phyloP scores from a whole-genome alignment of 352 stramenopile species.

The Globisporangium lucens region DNA sequence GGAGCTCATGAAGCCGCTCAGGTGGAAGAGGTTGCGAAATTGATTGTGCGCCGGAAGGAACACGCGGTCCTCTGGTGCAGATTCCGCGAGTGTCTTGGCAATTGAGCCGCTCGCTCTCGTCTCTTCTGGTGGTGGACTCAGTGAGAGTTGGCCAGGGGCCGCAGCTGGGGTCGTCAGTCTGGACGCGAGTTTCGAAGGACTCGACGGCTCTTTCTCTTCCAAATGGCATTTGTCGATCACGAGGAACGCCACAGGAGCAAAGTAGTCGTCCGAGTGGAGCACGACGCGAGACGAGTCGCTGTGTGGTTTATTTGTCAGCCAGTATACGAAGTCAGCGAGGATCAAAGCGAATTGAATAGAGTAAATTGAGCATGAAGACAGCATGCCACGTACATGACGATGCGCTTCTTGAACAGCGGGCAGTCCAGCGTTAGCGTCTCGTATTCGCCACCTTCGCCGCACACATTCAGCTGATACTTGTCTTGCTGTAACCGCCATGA shows the following conservation, averaged over 20 bases:
- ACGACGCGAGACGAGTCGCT: slow-evolving; percentile 92
- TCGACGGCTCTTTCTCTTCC: slow-evolving; percentile 77
- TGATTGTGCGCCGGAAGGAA: slow-evolving; percentile 26
- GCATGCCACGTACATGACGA: slow-evolving; percentile 69
- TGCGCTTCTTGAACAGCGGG: slow-evolving; percentile 92
- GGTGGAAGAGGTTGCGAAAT: slow-evolving; percentile 67
- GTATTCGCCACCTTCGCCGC: slow-evolving; percentile 99
- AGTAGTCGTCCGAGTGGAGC: slow-evolving; percentile 90
- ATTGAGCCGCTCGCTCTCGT: background rate
- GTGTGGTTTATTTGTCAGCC: background rate
- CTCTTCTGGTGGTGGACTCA: background rate
- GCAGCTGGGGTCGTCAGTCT: slow-evolving; percentile 20
- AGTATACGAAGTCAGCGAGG: no score
- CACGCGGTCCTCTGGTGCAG: slow-evolving; percentile 14
- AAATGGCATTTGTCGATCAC: slow-evolving; percentile 89
- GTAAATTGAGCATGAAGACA: background rate
- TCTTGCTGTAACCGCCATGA: slow-evolving; percentile 55
- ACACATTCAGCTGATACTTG: slow-evolving; percentile 97
- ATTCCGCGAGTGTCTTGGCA: slow-evolving; percentile 12
- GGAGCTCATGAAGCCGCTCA: slow-evolving; percentile 61
- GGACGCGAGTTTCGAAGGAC: slow-evolving; percentile 34
- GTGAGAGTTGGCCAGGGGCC: background rate
- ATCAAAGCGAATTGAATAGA: background rate
- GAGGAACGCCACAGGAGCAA: slow-evolving; percentile 91
- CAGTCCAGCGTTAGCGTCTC: slow-evolving; percentile 99